Evolutionary conservation across 306 rosid species (phyloP).

Genomic region (Vigna angularis): DNA sequence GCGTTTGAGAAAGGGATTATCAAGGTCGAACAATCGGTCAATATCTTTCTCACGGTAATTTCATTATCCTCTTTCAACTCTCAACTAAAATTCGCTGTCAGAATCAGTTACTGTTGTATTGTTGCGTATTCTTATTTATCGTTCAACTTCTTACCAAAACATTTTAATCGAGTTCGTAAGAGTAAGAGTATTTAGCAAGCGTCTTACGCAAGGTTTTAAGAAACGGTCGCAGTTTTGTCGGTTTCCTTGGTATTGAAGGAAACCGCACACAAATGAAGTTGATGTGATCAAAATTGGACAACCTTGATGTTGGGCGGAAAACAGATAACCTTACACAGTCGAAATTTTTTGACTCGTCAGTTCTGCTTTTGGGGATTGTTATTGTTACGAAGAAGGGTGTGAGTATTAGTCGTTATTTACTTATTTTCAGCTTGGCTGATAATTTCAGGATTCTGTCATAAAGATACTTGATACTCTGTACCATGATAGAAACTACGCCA

Average conservation of each 20-base stretch:
- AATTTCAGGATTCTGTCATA: slow-evolving; percentile 87
- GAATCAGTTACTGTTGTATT: not conserved
- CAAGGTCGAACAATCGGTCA: slow-evolving; percentile 79
- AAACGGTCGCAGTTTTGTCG: not conserved
- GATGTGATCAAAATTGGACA: not conserved
- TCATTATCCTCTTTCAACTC: not conserved
- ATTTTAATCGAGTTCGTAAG: not conserved
- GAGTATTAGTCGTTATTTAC: slow-evolving; percentile 6
- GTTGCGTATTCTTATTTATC: not conserved
- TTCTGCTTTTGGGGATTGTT: slow-evolving; percentile 5
- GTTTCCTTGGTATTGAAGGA: not conserved
- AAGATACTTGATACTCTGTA: slow-evolving; percentile 83
- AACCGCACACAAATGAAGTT: not conserved
- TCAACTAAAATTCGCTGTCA: not conserved
- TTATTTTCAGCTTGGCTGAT: slow-evolving; percentile 37
- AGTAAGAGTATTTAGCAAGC: not conserved
- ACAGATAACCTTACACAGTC: not conserved
- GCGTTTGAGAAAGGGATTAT: slow-evolving; percentile 63
- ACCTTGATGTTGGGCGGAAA: not conserved
- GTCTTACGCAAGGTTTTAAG: not conserved
- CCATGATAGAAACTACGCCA: slow-evolving; percentile 79
- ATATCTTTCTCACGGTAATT: slow-evolving; percentile 84
- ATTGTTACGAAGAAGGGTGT: not conserved
- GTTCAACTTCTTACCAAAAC: not conserved
- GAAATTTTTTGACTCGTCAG: not conserved